phyloP scores from a whole-genome alignment of 2,329 filamentous ascomycete genomes.

The Stagonosporopsis rhizophila region DNA sequence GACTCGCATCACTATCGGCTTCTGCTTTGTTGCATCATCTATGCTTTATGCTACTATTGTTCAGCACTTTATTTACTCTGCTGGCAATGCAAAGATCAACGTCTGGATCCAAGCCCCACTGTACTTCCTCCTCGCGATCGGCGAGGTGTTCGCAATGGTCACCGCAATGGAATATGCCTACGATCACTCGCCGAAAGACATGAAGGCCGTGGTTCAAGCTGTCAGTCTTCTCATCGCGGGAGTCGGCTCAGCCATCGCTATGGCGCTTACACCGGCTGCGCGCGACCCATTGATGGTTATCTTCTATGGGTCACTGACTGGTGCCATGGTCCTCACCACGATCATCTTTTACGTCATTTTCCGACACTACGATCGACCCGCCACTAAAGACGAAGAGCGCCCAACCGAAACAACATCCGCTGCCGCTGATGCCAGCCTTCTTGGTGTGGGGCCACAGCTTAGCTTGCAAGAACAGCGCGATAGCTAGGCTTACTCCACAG shows the following conservation, averaged over 20 bases:
- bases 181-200: conserved; percentile 51
- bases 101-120: conserved; percentile 53
- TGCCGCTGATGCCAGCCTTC: not conserved
- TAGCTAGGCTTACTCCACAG: not conserved
- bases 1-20: conserved; percentile 41
- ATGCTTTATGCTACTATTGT: conserved; percentile 43
- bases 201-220: conserved; percentile 50
- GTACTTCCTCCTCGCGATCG: conserved; percentile 50
- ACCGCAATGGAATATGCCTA: conserved; percentile 56
- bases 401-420: no score
- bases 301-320: conserved; percentile 36
- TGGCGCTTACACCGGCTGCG: conserved; percentile 42
- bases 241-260: conserved; percentile 39
- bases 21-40: conserved; percentile 35
- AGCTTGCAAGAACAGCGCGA: not conserved
- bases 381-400: not conserved
- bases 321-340: conserved; percentile 32
- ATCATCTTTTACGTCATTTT: conserved; percentile 36
- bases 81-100: conserved; percentile 27
- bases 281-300: conserved; percentile 40
- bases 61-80: conserved; percentile 44
- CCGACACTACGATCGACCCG: conserved; percentile 28
- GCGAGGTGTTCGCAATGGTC: conserved; percentile 54
- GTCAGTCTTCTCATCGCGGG: conserved; percentile 44
- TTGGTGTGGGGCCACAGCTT: not conserved